Evolutionary conservation across 2,329 filamentous ascomycete species (phyloP).

Genomic region (Diatrype stigma): DNA sequence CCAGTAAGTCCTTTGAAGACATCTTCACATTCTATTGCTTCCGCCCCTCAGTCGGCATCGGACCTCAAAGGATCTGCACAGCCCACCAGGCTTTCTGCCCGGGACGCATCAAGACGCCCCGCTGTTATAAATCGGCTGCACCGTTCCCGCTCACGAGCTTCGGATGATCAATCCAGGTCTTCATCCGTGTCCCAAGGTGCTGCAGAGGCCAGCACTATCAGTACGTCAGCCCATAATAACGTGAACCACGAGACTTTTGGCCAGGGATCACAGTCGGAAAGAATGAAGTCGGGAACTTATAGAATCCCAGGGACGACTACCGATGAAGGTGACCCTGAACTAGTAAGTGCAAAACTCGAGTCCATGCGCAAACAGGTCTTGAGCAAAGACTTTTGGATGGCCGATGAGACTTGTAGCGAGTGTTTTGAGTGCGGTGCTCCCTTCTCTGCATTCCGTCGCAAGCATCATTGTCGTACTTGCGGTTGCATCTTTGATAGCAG

Average conservation of each 20-base stretch:
- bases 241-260: conserved; percentile 55
- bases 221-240: conserved; percentile 54
- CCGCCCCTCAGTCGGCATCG: conserved; percentile 26
- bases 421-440: conserved; percentile 89
- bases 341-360: conserved; percentile 57
- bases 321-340: conserved; percentile 53
- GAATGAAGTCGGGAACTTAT: conserved; percentile 41
- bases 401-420: conserved; percentile 95
- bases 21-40: conserved; percentile 17
- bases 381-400: conserved; percentile 98
- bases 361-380: conserved; percentile 82
- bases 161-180: conserved; percentile 47
- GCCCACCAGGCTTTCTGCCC: conserved; percentile 23
- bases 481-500: conserved; percentile 99
- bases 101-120: conserved; percentile 39
- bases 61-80: conserved; percentile 26
- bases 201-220: conserved; percentile 53
- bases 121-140: conserved; percentile 54
- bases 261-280: conserved; percentile 41
- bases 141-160: conserved; percentile 40
- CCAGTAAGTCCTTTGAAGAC: conserved; percentile 40
- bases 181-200: conserved; percentile 56
- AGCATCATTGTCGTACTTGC: conserved; percentile 93
- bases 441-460: conserved; percentile 90
- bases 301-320: conserved; percentile 54